phyloP scores from a whole-genome alignment of 495 filamentous ascomycete species.

The Hypomontagnella monticulosa region DNA sequence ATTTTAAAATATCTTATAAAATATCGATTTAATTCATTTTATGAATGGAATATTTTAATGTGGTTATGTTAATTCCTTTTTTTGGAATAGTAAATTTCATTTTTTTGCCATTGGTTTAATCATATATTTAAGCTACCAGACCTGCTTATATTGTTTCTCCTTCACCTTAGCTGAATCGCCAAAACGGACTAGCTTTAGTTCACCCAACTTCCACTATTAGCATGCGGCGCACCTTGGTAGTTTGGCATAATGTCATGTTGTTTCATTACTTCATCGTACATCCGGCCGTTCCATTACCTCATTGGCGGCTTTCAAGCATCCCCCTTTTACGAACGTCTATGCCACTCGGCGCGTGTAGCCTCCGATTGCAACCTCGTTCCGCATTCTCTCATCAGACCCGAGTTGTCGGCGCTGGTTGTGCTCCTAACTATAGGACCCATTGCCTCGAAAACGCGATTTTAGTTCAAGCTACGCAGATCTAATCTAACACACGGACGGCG shows the following conservation, averaged over 20 bases:
- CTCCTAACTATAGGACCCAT: conserved; percentile 15
- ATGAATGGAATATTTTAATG: too few relatives aligned
- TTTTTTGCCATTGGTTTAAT: too few relatives aligned
- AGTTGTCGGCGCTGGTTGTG: conserved; percentile 10
- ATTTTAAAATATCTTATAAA: too few relatives aligned
- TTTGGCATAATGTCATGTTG: conserved; percentile 8
- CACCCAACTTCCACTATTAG: conserved; percentile 22
- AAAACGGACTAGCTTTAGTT: conserved; percentile 28
- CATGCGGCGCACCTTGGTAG: conserved; percentile 11
- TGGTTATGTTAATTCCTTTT: too few relatives aligned
- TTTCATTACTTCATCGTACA: conserved; percentile 15
- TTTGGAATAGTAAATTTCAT: too few relatives aligned
- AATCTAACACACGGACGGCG: conserved; percentile 24
- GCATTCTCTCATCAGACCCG: conserved; percentile 35
- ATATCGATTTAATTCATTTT: too few relatives aligned
- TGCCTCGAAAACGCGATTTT: conserved; percentile 14
- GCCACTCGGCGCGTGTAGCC: conserved; percentile 14
- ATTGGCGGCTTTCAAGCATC: conserved; percentile 21
- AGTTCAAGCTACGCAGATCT: conserved; percentile 25
- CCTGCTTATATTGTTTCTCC: conserved; percentile 17
- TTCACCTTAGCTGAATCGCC: conserved; percentile 34
- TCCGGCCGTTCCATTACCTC: conserved; percentile 24
- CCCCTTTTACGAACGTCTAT: not conserved
- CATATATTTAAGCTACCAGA: too few relatives aligned
- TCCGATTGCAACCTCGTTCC: conserved; percentile 29